Evolutionary conservation across 345 rosid species (phyloP), one percentile per base, ranked within the genome.

Genomic region (Angophora floribunda): DNA sequence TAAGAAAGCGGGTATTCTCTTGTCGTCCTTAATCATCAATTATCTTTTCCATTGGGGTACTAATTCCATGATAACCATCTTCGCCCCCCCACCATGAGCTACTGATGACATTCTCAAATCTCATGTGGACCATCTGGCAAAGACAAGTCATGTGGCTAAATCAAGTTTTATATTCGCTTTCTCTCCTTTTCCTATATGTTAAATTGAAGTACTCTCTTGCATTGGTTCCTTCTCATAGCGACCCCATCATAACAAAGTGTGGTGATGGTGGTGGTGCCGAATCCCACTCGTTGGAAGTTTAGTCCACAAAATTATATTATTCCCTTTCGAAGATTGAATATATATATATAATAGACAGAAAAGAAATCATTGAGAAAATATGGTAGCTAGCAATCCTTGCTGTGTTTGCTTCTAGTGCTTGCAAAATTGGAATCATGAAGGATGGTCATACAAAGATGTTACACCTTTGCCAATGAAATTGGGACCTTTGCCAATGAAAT

Each of bases 401-500:
- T 90, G 95, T 92, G 90, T 93, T 95, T 90, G 94, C 95, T 92
- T 93, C 94, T 89, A 89, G 93, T 89, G 87, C 90, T 94, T 91
- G 88, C 91, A 85, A 89, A 92, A 92, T 85, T 88, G 88, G 92
- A 91, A 95, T 93, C 93, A 92, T 91, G n/a, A 36, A 52, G 32
- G 67, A 86, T 30, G 44, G 28, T 90, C 92, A 91, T 28, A 88
- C 88, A 82, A 44, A 86, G 88, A 51, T 86, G 61, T 70, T 51
- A 86, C n/a, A 86, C 89, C 59, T 26, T 86, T 7, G 17, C 32
- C 87, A 89, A 86, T 90, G 90, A 51, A 88, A 85, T 90, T 87
- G 88, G 92, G 90, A 47, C 88, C 90, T 89, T 89, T 7, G 17
- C 32, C 87, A 89, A 86, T 90, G 90, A 51, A 88, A 85, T 90